phyloP scores from a whole-genome alignment of 768 basidiomycete genomes.

The Lyophyllum semitale region DNA sequence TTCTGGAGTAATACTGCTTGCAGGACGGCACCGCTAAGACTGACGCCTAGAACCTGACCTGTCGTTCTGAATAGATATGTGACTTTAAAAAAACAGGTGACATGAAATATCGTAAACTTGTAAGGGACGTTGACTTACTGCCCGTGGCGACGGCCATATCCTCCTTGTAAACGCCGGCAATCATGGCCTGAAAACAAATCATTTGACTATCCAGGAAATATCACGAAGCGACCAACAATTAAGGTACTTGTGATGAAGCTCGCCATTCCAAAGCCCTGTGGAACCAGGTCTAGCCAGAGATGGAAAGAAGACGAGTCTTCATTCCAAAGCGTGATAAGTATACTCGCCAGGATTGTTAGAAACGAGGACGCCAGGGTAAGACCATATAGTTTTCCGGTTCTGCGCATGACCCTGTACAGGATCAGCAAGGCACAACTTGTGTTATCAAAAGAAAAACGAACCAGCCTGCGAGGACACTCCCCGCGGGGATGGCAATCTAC shows the following conservation, averaged over 20 bases:
- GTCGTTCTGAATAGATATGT: constrained; percentile 93
- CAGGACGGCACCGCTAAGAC: constrained; percentile 79
- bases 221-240: constrained; percentile 56
- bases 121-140: constrained; percentile 53
- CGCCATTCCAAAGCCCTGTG: constrained; percentile 84
- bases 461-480: constrained; percentile 90
- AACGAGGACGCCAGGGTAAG: constrained; percentile 70
- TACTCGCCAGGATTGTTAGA: constrained; percentile 58
- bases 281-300: constrained; percentile 78
- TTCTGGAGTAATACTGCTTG: constrained; percentile 77
- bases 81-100: constrained; percentile 44
- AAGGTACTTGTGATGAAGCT: constrained; percentile 84
- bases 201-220: constrained; percentile 8
- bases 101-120: constrained; percentile 1
- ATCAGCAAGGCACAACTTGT: constrained; percentile 9
- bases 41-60: constrained; percentile 95
- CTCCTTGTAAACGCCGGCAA: constrained; percentile 75
- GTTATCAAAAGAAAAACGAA: constrained; percentile 34
- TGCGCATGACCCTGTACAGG: constrained; percentile 72
- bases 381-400: constrained; percentile 82
- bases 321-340: constrained; percentile 68
- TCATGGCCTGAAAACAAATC: constrained; percentile 67
- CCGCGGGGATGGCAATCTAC: constrained; percentile 78
- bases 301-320: constrained; percentile 59
- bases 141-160: constrained; percentile 90